phyloP scores from a whole-genome alignment of 768 basidiomycete genomes.

The Mrakia blollopis region DNA sequence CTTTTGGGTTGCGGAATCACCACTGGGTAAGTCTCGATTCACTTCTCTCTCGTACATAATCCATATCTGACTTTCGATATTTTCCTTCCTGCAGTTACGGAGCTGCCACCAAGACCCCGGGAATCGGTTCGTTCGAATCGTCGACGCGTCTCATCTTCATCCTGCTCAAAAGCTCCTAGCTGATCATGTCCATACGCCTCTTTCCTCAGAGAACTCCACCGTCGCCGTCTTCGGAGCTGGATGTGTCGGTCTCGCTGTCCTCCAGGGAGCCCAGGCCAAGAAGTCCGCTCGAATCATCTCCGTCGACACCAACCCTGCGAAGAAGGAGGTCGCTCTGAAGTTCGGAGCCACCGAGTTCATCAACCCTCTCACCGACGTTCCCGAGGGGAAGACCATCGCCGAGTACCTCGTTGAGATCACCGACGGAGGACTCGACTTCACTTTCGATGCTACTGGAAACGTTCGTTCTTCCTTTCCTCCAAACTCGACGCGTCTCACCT shows the following conservation, averaged over 20 bases:
- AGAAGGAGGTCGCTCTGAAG: constrained; percentile 80
- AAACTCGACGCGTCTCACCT: neutral
- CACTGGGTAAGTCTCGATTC: constrained; percentile 55
- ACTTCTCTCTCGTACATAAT: neutral
- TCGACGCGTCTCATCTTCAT: neutral
- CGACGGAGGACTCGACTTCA: constrained; percentile 94
- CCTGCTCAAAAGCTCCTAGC: too few relatives aligned
- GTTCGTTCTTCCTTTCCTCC: constrained; percentile 44
- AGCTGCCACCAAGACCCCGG: constrained; percentile 83
- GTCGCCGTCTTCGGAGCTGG: constrained; percentile 94
- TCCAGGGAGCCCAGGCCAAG: constrained; percentile 70
- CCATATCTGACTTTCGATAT: neutral
- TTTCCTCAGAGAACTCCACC: constrained; percentile 59
- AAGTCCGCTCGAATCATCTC: constrained; percentile 87
- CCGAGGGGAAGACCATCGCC: constrained; percentile 67
- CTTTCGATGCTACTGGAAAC: constrained; percentile 95
- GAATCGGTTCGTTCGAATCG: constrained; percentile 44
- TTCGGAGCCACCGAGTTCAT: constrained; percentile 64
- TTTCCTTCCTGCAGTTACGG: constrained; percentile 56
- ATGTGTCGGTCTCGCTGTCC: constrained; percentile 89
- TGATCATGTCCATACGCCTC: too few relatives aligned
- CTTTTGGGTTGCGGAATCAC: constrained; percentile 77
- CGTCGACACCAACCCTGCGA: constrained; percentile 77
- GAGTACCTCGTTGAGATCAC: constrained; percentile 86
- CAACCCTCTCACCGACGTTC: constrained; percentile 63